phyloP scores from a whole-genome alignment of 768 basidiomycete species.

The Cystofilobasidium capitatum region DNA sequence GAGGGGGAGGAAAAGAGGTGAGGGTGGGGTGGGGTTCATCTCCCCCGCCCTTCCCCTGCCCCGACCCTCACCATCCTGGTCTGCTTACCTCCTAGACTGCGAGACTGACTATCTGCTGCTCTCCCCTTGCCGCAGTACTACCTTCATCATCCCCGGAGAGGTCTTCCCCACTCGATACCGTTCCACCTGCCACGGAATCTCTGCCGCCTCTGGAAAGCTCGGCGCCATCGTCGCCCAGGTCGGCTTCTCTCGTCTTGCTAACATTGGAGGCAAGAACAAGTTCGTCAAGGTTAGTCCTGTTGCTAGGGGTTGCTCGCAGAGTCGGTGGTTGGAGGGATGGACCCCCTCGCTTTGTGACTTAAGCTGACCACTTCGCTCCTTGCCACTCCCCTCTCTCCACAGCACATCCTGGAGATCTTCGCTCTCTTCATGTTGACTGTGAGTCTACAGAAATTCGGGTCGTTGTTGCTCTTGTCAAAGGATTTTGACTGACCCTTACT shows the following conservation, averaged over 20 bases:
- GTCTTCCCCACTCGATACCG: conserved; percentile 41
- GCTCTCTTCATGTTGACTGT: conserved; percentile 78
- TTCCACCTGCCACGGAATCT: conserved; percentile 38
- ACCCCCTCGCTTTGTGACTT: too few species aligned
- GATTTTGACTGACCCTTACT: neutral
- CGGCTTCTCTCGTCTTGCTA: conserved; percentile 44
- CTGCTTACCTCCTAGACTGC: conserved; percentile 1
- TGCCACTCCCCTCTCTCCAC: too few species aligned
- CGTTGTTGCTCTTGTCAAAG: neutral
- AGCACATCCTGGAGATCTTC: conserved; percentile 56
- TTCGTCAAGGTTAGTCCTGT: too few species aligned
- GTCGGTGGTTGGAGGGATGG: too few species aligned
- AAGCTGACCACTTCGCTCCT: too few species aligned
- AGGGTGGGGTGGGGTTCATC: too few species aligned
- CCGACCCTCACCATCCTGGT: neutral
- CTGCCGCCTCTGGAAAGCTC: conserved; percentile 41
- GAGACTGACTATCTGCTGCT: conserved; percentile 28
- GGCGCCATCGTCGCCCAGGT: conserved; percentile 43
- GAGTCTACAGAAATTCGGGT: conserved; percentile 31
- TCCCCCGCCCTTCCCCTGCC: neutral
- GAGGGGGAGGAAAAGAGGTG: too few species aligned
- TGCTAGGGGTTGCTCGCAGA: too few species aligned
- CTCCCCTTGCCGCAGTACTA: conserved; percentile 33
- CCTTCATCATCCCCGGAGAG: conserved; percentile 40
- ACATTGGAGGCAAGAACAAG: conserved; percentile 48